These are phyloP conservation scores for Microbotryomycetes sp. DNA, from an alignment of 1,284 basidiomycete genomes.

Conservation along the genomic window DNA sequence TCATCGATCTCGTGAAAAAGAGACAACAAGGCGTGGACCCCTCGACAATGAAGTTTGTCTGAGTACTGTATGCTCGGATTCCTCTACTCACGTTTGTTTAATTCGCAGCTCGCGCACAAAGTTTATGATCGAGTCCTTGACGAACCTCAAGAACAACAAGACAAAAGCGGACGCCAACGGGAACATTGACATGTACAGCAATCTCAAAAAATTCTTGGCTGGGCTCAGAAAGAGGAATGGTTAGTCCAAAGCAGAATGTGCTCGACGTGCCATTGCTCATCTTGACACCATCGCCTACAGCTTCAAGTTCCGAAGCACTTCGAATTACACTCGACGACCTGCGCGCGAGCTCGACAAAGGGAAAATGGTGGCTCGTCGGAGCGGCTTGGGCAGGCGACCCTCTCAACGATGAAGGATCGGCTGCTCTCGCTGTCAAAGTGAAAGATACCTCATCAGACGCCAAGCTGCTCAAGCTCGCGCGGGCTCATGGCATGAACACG, in stretches of 20 bases:
- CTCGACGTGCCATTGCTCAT: not conserved
- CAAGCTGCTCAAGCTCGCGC: constrained; percentile 66
- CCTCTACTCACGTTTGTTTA: not conserved
- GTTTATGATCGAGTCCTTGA: constrained; percentile 88
- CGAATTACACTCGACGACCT: constrained; percentile 79
- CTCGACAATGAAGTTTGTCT: constrained; percentile 51
- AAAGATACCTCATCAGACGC: constrained; percentile 42
- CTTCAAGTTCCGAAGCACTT: constrained; percentile 59
- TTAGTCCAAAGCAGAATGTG: constrained; percentile 43
- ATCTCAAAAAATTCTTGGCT: constrained; percentile 72
- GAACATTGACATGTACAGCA: constrained; percentile 63
- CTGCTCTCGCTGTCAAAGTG: constrained; percentile 5
- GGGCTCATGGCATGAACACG: constrained; percentile 97
- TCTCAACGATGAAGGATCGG: constrained; percentile 54
- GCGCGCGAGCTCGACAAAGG: constrained; percentile 71
- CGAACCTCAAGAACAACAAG: constrained; percentile 85
- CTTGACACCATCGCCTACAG: constrained; percentile 5
- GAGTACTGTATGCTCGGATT: not conserved
- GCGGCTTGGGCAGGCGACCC: constrained; percentile 94
- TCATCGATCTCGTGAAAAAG: constrained; percentile 57
- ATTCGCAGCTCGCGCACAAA: constrained; percentile 62
- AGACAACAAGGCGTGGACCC: constrained; percentile 56
- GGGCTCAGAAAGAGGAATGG: constrained; percentile 68
- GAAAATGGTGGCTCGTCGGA: constrained; percentile 98
- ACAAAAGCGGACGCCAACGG: constrained; percentile 53